Base-by-base conservation (phyloP, 805 yeast genomes). In the Wickerhamomyces kurtzmanii region DNA sequence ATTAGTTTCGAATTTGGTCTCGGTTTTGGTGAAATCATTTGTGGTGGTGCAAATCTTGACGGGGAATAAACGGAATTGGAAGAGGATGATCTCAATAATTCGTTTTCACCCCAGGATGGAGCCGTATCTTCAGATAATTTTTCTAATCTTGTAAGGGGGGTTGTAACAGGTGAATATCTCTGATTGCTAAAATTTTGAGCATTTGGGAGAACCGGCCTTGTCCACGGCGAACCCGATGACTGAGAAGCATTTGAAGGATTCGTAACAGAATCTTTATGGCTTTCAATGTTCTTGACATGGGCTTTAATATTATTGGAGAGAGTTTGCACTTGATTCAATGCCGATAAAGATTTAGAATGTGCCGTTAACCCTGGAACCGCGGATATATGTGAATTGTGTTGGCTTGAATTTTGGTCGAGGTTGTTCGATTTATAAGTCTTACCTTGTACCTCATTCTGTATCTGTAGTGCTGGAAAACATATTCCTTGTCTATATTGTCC, bases 81-180 rank as follows among this genome's bases (percentile, higher is more conserved):
- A 19, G 14, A 15, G 8, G 10, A 11, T 6, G 31, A 14, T 27
- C 36, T 27, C 12, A 27, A 16, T 6, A 27, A 13, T 19, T n/a
- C 23, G 17, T 31, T 34, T 8, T 23, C 19, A 4, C 33, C 21
- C 34, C 34, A 31, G 26, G 15, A 26, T 12, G 32, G 35, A 8
- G 26, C 13, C 3, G 21, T 8, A 18, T 17, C n/a, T 7, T 22
- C 15, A 12, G 28, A 25, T 12, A 25, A 10, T 25, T 19, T 25
- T 13, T 25, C 28, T 13, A 22, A 27, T 21, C 24, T 21, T 9
- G 21, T 24, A 17, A 22, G 29, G 8, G 25, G 12, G 12, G 29
- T 24, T 3, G 23, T 12, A 12, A 15, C 21, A 5, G 29, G 29
- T 26, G 28, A 15, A 7, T n/a, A 6, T 4, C 11, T 7, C 6